Conservation (phyloP, 768 basidiomycete species). For the Boletus rubescentipes region DNA sequence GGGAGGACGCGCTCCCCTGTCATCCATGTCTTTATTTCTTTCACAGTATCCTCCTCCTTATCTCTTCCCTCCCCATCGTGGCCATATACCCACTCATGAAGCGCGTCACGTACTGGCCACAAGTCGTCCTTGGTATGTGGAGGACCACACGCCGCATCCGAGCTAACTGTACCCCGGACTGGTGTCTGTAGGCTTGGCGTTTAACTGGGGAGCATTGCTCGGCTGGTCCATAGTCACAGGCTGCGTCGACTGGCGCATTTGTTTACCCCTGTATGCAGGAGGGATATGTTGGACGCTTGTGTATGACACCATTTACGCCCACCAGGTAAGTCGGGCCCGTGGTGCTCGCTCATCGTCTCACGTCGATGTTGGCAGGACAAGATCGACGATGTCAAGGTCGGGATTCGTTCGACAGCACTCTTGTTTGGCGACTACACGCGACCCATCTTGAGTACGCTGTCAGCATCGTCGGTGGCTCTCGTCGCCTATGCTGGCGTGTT, state of each 20-base stretch:
- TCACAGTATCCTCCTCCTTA: slow-evolving; percentile 83
- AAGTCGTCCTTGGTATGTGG: slow-evolving; percentile 81
- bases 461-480: slow-evolving; percentile 67
- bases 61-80: slow-evolving; percentile 86
- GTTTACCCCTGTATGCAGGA: slow-evolving; percentile 86
- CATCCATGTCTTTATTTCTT: neutral
- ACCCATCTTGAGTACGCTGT: slow-evolving; percentile 72
- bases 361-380: slow-evolving; percentile 68
- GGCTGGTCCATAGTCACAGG: slow-evolving; percentile 96
- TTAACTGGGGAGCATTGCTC: slow-evolving; percentile 95
- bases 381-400: slow-evolving; percentile 78
- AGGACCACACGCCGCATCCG: neutral
- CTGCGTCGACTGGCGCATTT: slow-evolving; percentile 74
- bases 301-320: slow-evolving; percentile 97
- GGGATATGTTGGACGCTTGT: slow-evolving; percentile 93
- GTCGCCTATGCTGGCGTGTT: slow-evolving; percentile 79
- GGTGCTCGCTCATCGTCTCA: neutral
- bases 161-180: neutral
- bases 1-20: too few species aligned
- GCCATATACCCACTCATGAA: slow-evolving; percentile 96
- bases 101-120: slow-evolving; percentile 94
- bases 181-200: slow-evolving; percentile 70
- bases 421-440: slow-evolving; percentile 81
- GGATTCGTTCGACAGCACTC: slow-evolving; percentile 92
- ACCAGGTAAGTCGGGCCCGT: slow-evolving; percentile 63